Evolutionary conservation across 2,329 filamentous ascomycete genomes (phyloP).

Genomic region (Aaosphaeria arxii): DNA sequence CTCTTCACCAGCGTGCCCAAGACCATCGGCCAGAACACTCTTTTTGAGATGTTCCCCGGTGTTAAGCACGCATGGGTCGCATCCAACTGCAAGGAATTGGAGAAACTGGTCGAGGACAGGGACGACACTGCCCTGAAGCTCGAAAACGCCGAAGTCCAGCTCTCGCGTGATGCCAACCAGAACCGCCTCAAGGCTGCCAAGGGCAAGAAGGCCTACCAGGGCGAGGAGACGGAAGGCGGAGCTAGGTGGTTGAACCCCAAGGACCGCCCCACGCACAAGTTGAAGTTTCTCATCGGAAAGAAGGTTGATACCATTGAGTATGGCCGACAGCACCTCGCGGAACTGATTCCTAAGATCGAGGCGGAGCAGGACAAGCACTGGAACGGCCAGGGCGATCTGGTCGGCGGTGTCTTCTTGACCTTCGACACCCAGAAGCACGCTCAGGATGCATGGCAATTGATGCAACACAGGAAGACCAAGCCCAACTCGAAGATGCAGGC

Average conservation of each 20-base stretch:
- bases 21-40: slow-evolving; percentile 34
- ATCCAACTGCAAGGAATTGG: slow-evolving; percentile 44
- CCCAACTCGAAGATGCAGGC: slow-evolving; percentile 36
- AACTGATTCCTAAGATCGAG: slow-evolving; percentile 68
- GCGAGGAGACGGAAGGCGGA: slow-evolving; percentile 36
- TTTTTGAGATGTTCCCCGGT: slow-evolving; percentile 39
- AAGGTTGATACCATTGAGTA: slow-evolving; percentile 75
- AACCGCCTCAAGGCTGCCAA: slow-evolving; percentile 64
- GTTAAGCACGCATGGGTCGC: slow-evolving; percentile 47
- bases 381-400: slow-evolving; percentile 62
- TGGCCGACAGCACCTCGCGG: slow-evolving; percentile 70
- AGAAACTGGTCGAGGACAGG: slow-evolving; percentile 43
- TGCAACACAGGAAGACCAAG: slow-evolving; percentile 32
- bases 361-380: slow-evolving; percentile 65
- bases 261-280: slow-evolving; percentile 39
- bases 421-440: slow-evolving; percentile 80
- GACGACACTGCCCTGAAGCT: slow-evolving; percentile 43
- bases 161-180: slow-evolving; percentile 56
- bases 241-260: slow-evolving; percentile 40
- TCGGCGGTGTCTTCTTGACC: slow-evolving; percentile 82
- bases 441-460: slow-evolving; percentile 77
- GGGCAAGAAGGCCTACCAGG: slow-evolving; percentile 43
- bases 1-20: slow-evolving; percentile 48
- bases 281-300: slow-evolving; percentile 42
- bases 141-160: slow-evolving; percentile 44